A percentile compares a stretch with the other conserved stretches of the same genome.
These are phyloP conservation scores for Daldinia childiae DNA, from an alignment of 495 filamentous ascomycete species.

Conservation along the genomic window DNA sequence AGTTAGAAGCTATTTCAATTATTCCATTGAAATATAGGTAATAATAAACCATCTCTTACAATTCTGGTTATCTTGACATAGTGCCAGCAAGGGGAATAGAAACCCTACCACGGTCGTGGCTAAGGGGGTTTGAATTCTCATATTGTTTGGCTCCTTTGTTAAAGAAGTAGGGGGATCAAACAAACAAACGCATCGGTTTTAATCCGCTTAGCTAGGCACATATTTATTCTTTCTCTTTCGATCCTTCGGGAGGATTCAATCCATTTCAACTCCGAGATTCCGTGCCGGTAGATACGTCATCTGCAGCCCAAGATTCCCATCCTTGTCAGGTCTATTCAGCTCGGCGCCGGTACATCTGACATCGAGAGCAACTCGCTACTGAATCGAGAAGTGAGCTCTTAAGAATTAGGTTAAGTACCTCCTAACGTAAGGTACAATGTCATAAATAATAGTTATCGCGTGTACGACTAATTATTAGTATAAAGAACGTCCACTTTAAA, in stretches of 20 bases:
- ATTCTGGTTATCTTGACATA: slow-evolving; percentile 34
- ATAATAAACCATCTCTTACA: slow-evolving; percentile 26
- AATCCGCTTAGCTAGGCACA: neutral
- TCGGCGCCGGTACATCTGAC: slow-evolving; percentile 11
- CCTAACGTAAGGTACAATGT: neutral
- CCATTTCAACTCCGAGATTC: slow-evolving; percentile 13
- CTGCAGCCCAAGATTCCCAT: slow-evolving; percentile 20
- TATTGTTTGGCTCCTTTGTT: slow-evolving; percentile 3
- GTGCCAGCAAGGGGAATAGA: slow-evolving; percentile 36
- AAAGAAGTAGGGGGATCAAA: slow-evolving; percentile 5
- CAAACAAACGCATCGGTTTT: slow-evolving; percentile 2
- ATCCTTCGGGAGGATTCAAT: slow-evolving; percentile 26
- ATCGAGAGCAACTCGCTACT: neutral
- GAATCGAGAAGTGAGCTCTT: neutral
- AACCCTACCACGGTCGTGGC: slow-evolving; percentile 22
- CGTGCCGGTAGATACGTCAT: slow-evolving; percentile 16
- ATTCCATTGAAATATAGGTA: slow-evolving; percentile 21
- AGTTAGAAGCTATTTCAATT: slow-evolving; percentile 22
- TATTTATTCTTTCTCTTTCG: slow-evolving; percentile 7
- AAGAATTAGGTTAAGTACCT: too few relatives aligned
- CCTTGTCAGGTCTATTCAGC: slow-evolving; percentile 17
- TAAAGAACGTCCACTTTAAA: slow-evolving; percentile 7
- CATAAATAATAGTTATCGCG: neutral
- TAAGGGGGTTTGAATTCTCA: slow-evolving; percentile 25
- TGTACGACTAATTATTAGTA: neutral